Base-by-base conservation (phyloP, 2,329 filamentous ascomycete species). In the Fusarium hostae region DNA sequence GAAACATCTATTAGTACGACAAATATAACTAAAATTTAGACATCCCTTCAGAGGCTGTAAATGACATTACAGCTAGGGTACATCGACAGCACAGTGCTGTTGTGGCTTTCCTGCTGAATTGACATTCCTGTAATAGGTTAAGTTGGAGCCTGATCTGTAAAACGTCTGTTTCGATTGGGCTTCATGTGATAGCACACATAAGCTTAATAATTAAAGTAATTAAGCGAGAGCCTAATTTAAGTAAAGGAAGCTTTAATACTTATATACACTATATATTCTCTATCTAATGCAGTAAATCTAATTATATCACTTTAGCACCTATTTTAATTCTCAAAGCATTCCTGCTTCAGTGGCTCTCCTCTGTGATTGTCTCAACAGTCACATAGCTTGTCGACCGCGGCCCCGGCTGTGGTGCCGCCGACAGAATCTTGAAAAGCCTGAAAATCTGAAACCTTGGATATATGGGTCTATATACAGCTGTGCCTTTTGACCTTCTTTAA, bases 401-500 rank as follows among this genome's bases (percentile, higher is more conserved):
- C 18, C 26, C 30, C 11, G 30, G 22, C 30, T 13, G 30, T 8
- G 6, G 9, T 24, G n/a, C 47, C 47, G 22, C 5, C 10, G 30
- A 13, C 9, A 48, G 20, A 47, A 45, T 26, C 30, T 34, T 18
- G 16, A 34, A 24, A 45, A 30, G 12, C 10, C 13, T 11, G 26
- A 16, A 47, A 8, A n/a, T 28, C 28, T 20, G 44, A 28, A 47
- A 47, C 44, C 1, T n/a, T 12, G 13, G 11, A 24, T 12, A 4
- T 18, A 50, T 50, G 30, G 47, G 30, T 34, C 30, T 12, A 18
- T 16, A 28, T 22, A 18, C 18, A 28, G 9, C 13, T 12, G 6
- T 59, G 15, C 35, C 1, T 7, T 55, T 35, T n/a, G 26, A 59
- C 57, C 57, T 41, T 59, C 57, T 59, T 3, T 28, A 52, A 55